Conservation (phyloP, 1,139 yeast genomes). For the Torulaspora globosa region DNA sequence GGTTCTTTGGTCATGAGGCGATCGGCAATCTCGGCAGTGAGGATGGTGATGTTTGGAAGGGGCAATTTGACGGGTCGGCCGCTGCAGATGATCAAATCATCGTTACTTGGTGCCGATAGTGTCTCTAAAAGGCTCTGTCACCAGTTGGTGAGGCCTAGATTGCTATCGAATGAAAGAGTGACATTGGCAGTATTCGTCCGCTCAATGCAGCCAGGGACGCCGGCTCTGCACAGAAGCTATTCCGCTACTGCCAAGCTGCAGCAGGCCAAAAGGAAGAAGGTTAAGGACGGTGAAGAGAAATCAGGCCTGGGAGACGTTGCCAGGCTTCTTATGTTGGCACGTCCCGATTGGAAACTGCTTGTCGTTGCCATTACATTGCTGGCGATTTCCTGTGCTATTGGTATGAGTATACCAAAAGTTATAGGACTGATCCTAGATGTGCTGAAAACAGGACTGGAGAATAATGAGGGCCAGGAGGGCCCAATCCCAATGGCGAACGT, state of each 20-base stretch:
- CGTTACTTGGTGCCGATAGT: background rate
- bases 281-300: conserved; percentile 3
- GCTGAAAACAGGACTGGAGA: conserved; percentile 42
- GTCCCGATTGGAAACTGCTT: conserved; percentile 49
- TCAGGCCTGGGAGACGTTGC: conserved; percentile 46
- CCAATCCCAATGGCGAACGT: conserved; percentile 36
- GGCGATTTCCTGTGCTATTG: conserved; percentile 53
- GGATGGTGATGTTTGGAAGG: background rate
- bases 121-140: background rate
- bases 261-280: conserved; percentile 1
- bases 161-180: background rate
- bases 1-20: conserved; percentile 1
- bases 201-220: background rate
- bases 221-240: background rate
- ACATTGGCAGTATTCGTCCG: background rate
- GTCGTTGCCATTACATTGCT: conserved; percentile 58
- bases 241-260: conserved; percentile 1
- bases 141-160: background rate
- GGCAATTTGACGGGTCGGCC: background rate
- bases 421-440: conserved; percentile 76
- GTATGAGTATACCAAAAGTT: conserved; percentile 74
- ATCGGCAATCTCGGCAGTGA: background rate
- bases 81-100: background rate
- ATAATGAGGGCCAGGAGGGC: conserved; percentile 15
- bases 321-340: conserved; percentile 48